Evolutionary conservation across 192 early-diverging fungal genomes (phyloP).

Genomic region (Backusella macrospora): DNA sequence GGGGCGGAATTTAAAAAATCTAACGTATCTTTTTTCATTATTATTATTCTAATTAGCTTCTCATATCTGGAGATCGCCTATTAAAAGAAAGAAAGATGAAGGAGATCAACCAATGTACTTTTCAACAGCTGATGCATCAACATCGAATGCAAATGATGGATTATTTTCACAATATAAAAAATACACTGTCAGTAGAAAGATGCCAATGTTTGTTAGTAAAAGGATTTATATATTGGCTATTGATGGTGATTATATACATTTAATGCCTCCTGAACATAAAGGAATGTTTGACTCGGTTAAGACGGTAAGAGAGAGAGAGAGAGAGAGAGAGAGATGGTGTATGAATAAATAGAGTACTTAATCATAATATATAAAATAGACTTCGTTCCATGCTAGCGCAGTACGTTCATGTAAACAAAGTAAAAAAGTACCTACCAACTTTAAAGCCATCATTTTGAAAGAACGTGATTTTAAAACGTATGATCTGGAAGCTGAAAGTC

Average conservation of each 20-base stretch:
- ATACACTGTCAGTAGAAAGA: conserved; percentile 83
- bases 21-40: background rate
- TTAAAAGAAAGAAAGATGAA: conserved; percentile 43
- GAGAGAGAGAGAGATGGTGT: conserved; percentile 5
- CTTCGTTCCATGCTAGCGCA: conserved; percentile 67
- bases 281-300: conserved; percentile 84
- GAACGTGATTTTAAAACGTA: conserved; percentile 73
- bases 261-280: conserved; percentile 82
- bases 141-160: conserved; percentile 19
- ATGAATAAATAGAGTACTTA: conserved; percentile 26
- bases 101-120: conserved; percentile 34
- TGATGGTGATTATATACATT: conserved; percentile 91
- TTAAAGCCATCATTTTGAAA: conserved; percentile 64
- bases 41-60: conserved; percentile 14
- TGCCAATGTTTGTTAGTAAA: conserved; percentile 83
- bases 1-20: too few species aligned
- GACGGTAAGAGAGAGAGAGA: conserved; percentile 53
- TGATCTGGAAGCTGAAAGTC: conserved; percentile 75
- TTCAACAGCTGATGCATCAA: conserved; percentile 9
- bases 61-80: conserved; percentile 44
- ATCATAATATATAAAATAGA: conserved; percentile 27
- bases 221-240: conserved; percentile 89
- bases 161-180: conserved; percentile 54
- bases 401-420: conserved; percentile 69
- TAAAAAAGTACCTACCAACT: conserved; percentile 67